Evolutionary conservation across 306 rosid species (phyloP).

Genomic region (Parietaria judaica): DNA sequence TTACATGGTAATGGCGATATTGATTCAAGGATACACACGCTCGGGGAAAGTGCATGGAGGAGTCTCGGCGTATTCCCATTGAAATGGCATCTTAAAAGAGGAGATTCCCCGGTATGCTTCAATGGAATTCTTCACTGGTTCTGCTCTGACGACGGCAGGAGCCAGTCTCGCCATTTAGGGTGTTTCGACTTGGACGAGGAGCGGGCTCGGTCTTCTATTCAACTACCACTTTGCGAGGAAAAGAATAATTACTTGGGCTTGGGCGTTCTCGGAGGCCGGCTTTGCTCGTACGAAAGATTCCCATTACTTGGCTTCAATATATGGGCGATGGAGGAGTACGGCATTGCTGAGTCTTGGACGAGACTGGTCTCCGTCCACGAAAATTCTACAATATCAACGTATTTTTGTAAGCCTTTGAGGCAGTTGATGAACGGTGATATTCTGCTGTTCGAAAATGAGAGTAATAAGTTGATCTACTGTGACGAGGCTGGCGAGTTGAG

Average conservation of each 20-base stretch:
- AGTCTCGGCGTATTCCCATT: background rate
- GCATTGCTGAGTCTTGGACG: background rate
- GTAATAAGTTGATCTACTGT: background rate
- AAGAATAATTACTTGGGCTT: too few species aligned
- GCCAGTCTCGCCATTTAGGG: background rate
- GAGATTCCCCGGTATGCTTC: too few species aligned
- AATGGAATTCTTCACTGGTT: slow-evolving; percentile 22
- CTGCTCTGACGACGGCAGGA: background rate
- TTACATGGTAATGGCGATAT: background rate
- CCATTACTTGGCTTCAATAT: background rate
- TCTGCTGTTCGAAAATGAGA: too few species aligned
- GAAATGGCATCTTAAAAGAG: background rate
- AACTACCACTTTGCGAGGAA: too few species aligned
- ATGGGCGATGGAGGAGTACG: background rate
- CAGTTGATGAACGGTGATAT: background rate
- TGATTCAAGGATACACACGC: background rate
- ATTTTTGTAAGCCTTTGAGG: background rate
- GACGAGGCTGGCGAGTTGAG: background rate
- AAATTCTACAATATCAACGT: too few species aligned
- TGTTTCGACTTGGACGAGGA: background rate
- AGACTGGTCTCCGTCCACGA: background rate
- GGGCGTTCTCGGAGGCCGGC: slow-evolving; percentile 11
- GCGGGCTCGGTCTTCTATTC: too few species aligned
- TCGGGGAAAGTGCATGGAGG: slow-evolving; percentile 9
- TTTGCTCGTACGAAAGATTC: background rate